Percentiles rank a stretch among this genome's conserved stretches.
These are phyloP conservation scores for Paramecium octaurelia DNA, from an alignment of 73 alveolate species.

Conservation along the genomic window DNA sequence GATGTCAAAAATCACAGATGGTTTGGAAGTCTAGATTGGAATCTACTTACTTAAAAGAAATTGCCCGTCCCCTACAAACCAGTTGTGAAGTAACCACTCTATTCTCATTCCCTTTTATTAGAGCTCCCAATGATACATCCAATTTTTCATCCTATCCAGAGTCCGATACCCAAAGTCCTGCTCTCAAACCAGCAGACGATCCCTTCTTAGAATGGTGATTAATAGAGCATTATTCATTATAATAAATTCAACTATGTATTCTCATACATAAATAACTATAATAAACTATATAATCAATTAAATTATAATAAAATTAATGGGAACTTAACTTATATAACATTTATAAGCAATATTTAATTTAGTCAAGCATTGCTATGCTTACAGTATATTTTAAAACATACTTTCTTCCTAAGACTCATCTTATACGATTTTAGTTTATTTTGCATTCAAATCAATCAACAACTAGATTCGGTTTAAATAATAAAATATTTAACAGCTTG, in stretches of 20 bases:
- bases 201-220: conserved; percentile 87
- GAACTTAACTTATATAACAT: neutral
- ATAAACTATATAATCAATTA: neutral
- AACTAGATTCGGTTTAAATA: too few species aligned
- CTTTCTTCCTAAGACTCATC: too few species aligned
- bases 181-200: conserved; percentile 76
- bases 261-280: neutral
- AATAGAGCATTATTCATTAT: neutral
- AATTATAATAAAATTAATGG: neutral
- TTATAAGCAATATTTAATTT: too few species aligned
- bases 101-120: neutral
- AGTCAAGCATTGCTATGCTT: too few species aligned
- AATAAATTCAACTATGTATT: neutral
- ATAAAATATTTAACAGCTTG: too few species aligned
- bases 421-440: too few species aligned
- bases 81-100: conserved; percentile 43
- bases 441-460: too few species aligned
- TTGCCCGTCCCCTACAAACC: conserved; percentile 82
- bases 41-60: conserved; percentile 62
- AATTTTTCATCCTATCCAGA: conserved; percentile 82
- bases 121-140: conserved; percentile 72
- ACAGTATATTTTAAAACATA: too few species aligned
- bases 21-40: conserved; percentile 80
- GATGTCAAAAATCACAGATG: conserved; percentile 82
- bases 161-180: conserved; percentile 79